Evolutionary conservation across 192 early-diverging fungal species (phyloP).

Genomic region (Spizellomyces sp.): DNA sequence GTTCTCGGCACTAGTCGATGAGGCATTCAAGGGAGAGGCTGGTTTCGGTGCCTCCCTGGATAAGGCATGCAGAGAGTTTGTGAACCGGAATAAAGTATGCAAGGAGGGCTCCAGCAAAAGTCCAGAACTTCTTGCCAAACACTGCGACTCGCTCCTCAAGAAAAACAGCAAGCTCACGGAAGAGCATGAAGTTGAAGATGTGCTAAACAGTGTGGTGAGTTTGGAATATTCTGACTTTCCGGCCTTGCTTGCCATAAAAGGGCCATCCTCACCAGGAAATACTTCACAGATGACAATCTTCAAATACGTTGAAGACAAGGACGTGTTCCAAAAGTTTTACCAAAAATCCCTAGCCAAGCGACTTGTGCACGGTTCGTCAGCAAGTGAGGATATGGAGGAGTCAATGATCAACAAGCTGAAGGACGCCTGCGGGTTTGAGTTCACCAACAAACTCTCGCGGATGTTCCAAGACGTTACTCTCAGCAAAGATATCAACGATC

Average conservation of each 20-base stretch:
- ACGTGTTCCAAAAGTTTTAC: constrained; percentile 99
- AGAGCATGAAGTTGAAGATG: constrained; percentile 69
- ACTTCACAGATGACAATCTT: constrained; percentile 82
- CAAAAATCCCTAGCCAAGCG: constrained; percentile 91
- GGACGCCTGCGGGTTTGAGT: constrained; percentile 93
- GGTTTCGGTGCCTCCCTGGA: constrained; percentile 90
- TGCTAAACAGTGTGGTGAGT: constrained; percentile 74
- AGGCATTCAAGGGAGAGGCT: constrained; percentile 79
- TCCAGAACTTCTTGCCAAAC: constrained; percentile 87
- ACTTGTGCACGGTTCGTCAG: constrained; percentile 85
- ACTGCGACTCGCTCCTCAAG: constrained; percentile 84
- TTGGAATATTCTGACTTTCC: neutral
- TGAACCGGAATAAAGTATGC: constrained; percentile 90
- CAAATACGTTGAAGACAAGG: constrained; percentile 95
- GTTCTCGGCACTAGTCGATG: constrained; percentile 77
- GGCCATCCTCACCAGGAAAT: neutral
- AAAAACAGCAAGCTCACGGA: constrained; percentile 82
- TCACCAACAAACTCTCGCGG: constrained; percentile 89
- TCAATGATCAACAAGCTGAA: constrained; percentile 90
- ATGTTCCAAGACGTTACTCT: constrained; percentile 96
- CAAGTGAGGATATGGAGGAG: constrained; percentile 89
- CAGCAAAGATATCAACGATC: constrained; percentile 86
- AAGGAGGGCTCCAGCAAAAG: constrained; percentile 68
- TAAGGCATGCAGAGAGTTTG: constrained; percentile 90
- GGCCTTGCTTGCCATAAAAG: neutral